These are phyloP conservation scores for Trametes meyenii DNA, from an alignment of 768 basidiomycete genomes.

Conservation along the genomic window DNA sequence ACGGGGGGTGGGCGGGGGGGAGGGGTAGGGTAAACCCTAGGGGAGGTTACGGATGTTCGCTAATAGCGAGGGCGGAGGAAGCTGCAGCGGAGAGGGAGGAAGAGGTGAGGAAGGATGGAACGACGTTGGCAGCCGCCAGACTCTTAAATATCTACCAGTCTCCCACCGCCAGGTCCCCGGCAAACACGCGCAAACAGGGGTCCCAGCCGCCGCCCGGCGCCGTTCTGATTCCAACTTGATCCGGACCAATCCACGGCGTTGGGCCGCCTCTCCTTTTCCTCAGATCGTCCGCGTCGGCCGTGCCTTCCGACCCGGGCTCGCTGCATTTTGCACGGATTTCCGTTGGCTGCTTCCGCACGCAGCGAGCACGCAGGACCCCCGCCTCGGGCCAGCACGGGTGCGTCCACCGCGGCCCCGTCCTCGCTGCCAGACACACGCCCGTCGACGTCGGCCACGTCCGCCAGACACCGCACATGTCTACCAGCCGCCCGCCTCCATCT, in stretches of 20 bases:
- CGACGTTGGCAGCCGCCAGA: constrained; percentile 26
- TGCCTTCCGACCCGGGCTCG: constrained; percentile 15
- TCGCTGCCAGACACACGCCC: neutral
- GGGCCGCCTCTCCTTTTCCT: neutral
- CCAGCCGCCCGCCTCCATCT: constrained; percentile 14
- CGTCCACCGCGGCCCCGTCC: neutral
- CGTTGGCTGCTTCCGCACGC: constrained; percentile 6
- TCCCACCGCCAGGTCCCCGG: constrained; percentile 17
- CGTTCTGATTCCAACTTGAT: constrained; percentile 20
- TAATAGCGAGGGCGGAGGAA: constrained; percentile 16
- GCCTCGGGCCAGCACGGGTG: constrained; percentile 16
- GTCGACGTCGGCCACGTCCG: constrained; percentile 2
- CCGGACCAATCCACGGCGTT: constrained; percentile 12
- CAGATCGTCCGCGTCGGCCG: constrained; percentile 18
- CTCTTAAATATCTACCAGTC: constrained; percentile 23
- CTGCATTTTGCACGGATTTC: constrained; percentile 6
- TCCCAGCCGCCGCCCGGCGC: constrained; percentile 15
- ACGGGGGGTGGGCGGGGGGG: constrained; percentile 15
- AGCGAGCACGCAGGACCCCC: neutral
- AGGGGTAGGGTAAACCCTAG: constrained; percentile 25
- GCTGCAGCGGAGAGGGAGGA: constrained; percentile 21
- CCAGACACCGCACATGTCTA: constrained; percentile 11
- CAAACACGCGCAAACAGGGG: constrained; percentile 18
- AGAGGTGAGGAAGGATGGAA: constrained; percentile 24
- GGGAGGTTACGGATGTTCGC: constrained; percentile 16